Percentiles rank a stretch among this genome's conserved stretches.
These are phyloP conservation scores for Fusarium odoratissimum DNA, from an alignment of 2,329 filamentous ascomycete genomes.

Conservation along the genomic window DNA sequence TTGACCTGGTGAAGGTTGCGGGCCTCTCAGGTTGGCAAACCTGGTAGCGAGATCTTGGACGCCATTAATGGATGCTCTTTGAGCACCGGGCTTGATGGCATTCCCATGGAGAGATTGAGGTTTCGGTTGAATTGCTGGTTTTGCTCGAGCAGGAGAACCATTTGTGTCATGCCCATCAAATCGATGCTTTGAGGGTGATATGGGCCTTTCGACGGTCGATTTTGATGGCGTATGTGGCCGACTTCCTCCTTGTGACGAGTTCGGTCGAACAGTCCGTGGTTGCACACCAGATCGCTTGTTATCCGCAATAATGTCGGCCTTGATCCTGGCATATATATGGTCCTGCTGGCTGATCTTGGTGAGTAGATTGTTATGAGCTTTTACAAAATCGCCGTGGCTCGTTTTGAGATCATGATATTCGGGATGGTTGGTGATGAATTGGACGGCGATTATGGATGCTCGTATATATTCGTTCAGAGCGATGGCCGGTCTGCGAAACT, in stretches of 20 bases:
- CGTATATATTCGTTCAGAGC: conserved; percentile 88
- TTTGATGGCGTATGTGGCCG: conserved; percentile 34
- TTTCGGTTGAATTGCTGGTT: conserved; percentile 71
- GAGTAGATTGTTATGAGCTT: conserved; percentile 62
- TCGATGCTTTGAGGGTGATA: conserved; percentile 20
- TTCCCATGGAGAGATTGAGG: conserved; percentile 75
- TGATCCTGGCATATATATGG: conserved; percentile 66
- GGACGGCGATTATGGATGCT: conserved; percentile 81
- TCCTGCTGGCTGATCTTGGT: conserved; percentile 62
- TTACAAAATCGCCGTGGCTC: conserved; percentile 61
- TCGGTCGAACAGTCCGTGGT: conserved; percentile 48
- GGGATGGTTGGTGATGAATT: conserved; percentile 79
- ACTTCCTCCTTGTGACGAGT: conserved; percentile 28
- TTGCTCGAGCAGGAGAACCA: conserved; percentile 49
- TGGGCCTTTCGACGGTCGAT: conserved; percentile 13
- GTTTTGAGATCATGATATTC: conserved; percentile 75
- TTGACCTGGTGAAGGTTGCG: conserved; percentile 56
- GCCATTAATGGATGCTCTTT: conserved; percentile 45
- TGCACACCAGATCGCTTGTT: conserved; percentile 71
- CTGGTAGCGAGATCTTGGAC: conserved; percentile 65
- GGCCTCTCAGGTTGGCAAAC: conserved; percentile 67
- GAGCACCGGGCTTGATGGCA: conserved; percentile 51
- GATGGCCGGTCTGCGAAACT: conserved; percentile 74
- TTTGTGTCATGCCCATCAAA: conserved; percentile 35
- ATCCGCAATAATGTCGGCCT: conserved; percentile 70